Base-by-base conservation (phyloP, 352 stramenopile species). In the Phytophthora pini region DNA sequence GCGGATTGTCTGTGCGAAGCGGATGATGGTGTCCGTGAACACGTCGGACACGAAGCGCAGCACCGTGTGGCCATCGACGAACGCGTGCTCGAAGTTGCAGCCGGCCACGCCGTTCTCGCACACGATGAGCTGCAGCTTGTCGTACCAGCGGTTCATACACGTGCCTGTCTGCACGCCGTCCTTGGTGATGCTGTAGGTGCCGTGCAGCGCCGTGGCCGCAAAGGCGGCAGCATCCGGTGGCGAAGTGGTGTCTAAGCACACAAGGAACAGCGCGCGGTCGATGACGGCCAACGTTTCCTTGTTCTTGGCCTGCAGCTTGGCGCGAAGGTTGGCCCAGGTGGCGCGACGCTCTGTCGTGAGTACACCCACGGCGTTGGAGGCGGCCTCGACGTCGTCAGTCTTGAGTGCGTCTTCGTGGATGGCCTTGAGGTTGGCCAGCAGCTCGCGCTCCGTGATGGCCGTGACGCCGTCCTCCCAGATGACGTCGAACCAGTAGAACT, bases 1-100 rank as follows among this genome's bases (percentile, higher is more conserved):
- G n/a, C 90, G 96, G 62, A 98, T 98, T 15, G 85, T 96, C 76
- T 97, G 89, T 32, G 93, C 95, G 79, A 98, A 98, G 36, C 89
- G 86, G 53, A 97, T 95, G 68, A 97, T 95, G 10, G 87, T 96
- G 75, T 97, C 91, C 5, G 90, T 96, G 79, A 94, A 96, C 34
- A 97, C 82, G 65, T 97, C 89, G 47, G 86, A 96, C 15, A 92
- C 85, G 54, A 95, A 93, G 43, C 87, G 87, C 49, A 97, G 71
- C 15, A 98, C 95, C n/a, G 96, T 99, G 82, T 99, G 97, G 15
- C 97, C 97, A 75, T 99, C 97, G 43, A 98, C 96, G 32, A 97
- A 97, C 54, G 93, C 97, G 78, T 99, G 97, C 83, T 99, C 96
- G 82, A 99, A 99, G 79, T 98, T 99, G 70, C 98, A 93, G 17